These are phyloP conservation scores for Saccharomycopsis phalli DNA, from an alignment of 1,139 yeast genomes.

Conservation along the genomic window DNA sequence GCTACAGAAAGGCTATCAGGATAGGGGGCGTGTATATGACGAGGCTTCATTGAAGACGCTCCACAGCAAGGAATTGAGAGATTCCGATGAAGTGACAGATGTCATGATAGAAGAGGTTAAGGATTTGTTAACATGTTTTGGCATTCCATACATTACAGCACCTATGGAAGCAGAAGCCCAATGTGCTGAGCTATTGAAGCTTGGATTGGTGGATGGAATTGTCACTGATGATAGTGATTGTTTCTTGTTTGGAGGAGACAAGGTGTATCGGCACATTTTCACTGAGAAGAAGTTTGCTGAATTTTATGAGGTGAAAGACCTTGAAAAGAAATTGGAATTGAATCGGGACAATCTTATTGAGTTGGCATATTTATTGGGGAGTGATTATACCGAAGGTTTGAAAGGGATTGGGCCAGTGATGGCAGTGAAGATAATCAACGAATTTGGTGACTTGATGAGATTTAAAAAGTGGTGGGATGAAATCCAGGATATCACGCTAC, in stretches of 20 bases:
- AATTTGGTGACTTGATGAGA: slow-evolving; percentile 45
- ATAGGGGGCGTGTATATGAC: no score
- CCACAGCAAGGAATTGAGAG: slow-evolving; percentile 63
- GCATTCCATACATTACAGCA: slow-evolving; percentile 86
- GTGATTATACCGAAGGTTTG: slow-evolving; percentile 95
- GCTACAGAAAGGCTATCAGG: slow-evolving; percentile 8
- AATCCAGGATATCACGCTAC: slow-evolving; percentile 34
- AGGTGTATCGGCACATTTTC: slow-evolving; percentile 86
- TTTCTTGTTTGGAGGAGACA: slow-evolving; percentile 83
- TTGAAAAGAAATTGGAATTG: slow-evolving; percentile 67
- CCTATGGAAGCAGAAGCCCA: slow-evolving; percentile 99
- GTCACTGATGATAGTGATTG: slow-evolving; percentile 98
- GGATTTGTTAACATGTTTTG: slow-evolving; percentile 75
- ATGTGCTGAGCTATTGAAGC: slow-evolving; percentile 84
- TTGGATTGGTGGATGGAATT: slow-evolving; percentile 82
- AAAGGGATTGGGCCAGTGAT: slow-evolving; percentile 95
- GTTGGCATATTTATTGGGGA: slow-evolving; percentile 84
- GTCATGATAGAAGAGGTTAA: slow-evolving; percentile 87
- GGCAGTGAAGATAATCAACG: slow-evolving; percentile 89
- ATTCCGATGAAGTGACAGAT: slow-evolving; percentile 84
- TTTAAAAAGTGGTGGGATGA: slow-evolving; percentile 52
- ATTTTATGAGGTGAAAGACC: slow-evolving; percentile 59
- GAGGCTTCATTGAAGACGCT: slow-evolving; percentile 47
- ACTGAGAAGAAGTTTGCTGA: slow-evolving; percentile 91
- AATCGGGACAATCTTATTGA: slow-evolving; percentile 72